Evolutionary conservation across 805 yeast genomes (phyloP), one percentile per base, ranked within the genome.

Genomic region (Grigorovia humatica): DNA sequence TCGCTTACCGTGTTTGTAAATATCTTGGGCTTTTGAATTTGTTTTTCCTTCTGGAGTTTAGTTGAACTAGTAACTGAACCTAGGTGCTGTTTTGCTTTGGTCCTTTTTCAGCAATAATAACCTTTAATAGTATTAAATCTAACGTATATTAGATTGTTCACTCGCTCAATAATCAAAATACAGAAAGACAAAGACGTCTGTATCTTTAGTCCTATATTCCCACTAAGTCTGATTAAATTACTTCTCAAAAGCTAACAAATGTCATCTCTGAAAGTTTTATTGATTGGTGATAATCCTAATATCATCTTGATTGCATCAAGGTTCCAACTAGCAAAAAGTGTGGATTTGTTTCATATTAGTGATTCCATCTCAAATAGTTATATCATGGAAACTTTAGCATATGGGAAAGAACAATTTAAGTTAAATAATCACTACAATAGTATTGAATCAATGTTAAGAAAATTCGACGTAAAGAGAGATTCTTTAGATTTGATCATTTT

Each of bases 401-500:
- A 66, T 49, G 70, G 70, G 8, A 51, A 48, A 8, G 67, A 64
- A 19, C 51, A 47, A 41, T 59, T 65, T 30, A 51, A 48, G n/a
- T 48, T 66, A 51, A 50, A 55, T 20, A 48, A 62, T 55, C 55
- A 57, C 64, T 53, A 70, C 62, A 50, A 59, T 29, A 57, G 71
- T 50, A 52, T 56, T 52, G 43, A 51, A 4, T 48, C 56, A 12
- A 51, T 69, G 50, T 42, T 51, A 0, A 32, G 8, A 9, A 32
- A 32, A 8, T 32, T 32, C 8, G 48, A 44, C 27, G 50, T 55
- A 13, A 23, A 44, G 13, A 45, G 30, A 11, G 9, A 47, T 27
- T 54, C 20, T 47, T 23, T 27, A 43, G 83, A 79, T 58, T 67
- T 74, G 51, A 67, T 79, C 12, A 62, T 79, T 15, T 55, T 78